Evolutionary conservation across 1,284 basidiomycete genomes (phyloP).

Genomic region (Cerrena zonata): DNA sequence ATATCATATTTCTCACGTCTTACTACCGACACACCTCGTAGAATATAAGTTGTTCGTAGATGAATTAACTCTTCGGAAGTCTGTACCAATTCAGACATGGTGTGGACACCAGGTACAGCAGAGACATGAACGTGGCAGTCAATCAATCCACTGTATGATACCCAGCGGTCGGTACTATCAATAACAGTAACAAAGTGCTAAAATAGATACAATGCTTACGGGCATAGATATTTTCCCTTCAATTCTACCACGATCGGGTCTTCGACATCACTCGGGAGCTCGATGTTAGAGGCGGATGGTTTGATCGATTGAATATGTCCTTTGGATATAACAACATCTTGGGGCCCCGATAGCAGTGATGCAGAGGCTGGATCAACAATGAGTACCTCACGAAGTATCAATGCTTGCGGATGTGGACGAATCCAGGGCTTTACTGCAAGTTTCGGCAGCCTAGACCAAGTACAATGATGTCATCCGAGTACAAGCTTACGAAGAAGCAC

Average conservation of each 20-base stretch:
- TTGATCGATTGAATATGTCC: conserved; percentile 29
- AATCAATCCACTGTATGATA: conserved; percentile 26
- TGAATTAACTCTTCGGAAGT: conserved; percentile 31
- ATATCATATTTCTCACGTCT: not conserved
- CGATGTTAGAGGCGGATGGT: conserved; percentile 11
- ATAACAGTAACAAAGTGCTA: not conserved
- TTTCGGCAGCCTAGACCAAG: conserved; percentile 29
- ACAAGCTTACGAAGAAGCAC: not conserved
- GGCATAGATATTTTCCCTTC: conserved; percentile 35
- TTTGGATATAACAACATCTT: conserved; percentile 29
- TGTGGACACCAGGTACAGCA: conserved; percentile 35
- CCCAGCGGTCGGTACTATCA: not conserved
- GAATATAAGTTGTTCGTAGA: conserved; percentile 34
- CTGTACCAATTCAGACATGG: conserved; percentile 33
- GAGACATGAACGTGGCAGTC: conserved; percentile 44
- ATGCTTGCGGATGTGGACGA: conserved; percentile 14
- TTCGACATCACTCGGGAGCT: conserved; percentile 10
- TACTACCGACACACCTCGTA: conserved; percentile 28
- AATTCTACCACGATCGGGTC: conserved; percentile 28
- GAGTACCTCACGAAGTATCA: conserved; percentile 29
- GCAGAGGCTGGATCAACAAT: conserved; percentile 30
- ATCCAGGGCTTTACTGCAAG: conserved; percentile 37
- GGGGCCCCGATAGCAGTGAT: conserved; percentile 21
- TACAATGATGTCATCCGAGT: not conserved
- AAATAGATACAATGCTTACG: conserved; percentile 21